Conservation (phyloP, 768 basidiomycete species). For the Russula sp. region DNA sequence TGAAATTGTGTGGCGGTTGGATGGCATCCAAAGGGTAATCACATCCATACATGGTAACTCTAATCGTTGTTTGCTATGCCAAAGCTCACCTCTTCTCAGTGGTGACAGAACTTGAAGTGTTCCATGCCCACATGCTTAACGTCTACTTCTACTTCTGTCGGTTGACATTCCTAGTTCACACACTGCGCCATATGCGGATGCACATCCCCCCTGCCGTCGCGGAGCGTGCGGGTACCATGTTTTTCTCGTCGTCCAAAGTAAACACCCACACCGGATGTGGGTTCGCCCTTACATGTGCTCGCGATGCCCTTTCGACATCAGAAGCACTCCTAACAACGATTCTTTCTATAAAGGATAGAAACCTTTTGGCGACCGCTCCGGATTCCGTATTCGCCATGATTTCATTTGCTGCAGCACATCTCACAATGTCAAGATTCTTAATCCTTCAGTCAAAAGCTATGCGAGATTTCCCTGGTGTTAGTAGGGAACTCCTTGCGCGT, state of each 20-base stretch:
- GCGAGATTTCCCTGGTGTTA: constrained; percentile 22
- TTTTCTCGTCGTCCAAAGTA: constrained; percentile 15
- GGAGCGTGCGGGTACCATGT: neutral
- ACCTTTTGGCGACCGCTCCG: constrained; percentile 42
- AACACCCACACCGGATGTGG: constrained; percentile 27
- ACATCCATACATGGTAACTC: constrained; percentile 21
- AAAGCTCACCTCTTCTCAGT: constrained; percentile 39
- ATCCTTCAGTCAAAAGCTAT: constrained; percentile 17
- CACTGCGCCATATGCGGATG: constrained; percentile 34
- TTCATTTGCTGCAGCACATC: constrained; percentile 43
- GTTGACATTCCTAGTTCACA: constrained; percentile 41
- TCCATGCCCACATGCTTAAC: constrained; percentile 44
- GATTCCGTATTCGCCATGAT: constrained; percentile 45
- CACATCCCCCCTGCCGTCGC: constrained; percentile 14
- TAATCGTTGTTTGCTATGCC: neutral
- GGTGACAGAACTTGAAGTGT: constrained; percentile 42
- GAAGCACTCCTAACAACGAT: constrained; percentile 40
- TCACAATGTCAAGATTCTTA: constrained; percentile 44
- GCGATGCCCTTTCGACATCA: constrained; percentile 40
- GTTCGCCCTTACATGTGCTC: constrained; percentile 40
- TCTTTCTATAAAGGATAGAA: constrained; percentile 38
- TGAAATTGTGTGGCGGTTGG: constrained; percentile 27
- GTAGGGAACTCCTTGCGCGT: constrained; percentile 25
- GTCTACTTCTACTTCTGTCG: constrained; percentile 44
- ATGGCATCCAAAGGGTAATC: constrained; percentile 28